phyloP scores from a whole-genome alignment of 1,139 yeast genomes.

The Sugiyamaella xylanicola region DNA sequence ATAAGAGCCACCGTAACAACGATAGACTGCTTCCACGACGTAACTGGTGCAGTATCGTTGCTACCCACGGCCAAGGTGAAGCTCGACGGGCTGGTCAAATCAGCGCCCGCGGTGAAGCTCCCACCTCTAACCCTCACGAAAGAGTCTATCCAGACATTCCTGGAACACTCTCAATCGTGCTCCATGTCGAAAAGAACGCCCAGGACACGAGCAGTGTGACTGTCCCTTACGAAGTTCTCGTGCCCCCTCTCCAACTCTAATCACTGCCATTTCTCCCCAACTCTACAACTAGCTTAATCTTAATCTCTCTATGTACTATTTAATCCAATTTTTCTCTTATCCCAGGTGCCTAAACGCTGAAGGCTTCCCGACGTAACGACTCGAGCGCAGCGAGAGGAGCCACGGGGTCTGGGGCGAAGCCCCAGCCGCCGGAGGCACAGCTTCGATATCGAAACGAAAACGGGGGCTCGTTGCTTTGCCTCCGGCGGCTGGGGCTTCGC shows the following conservation, averaged over 20 bases:
- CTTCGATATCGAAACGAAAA: no score
- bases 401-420: not conserved
- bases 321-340: not conserved
- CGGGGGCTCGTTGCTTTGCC: no score
- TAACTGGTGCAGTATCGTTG: slow-evolving; percentile 58
- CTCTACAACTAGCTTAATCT: not conserved
- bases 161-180: slow-evolving; percentile 64
- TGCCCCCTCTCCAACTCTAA: slow-evolving; percentile 52
- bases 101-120: slow-evolving; percentile 35
- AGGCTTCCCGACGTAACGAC: not conserved
- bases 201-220: slow-evolving; percentile 56
- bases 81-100: slow-evolving; percentile 29
- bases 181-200: slow-evolving; percentile 71
- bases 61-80: slow-evolving; percentile 27
- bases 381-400: not conserved
- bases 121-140: slow-evolving; percentile 49
- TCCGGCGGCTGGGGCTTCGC: not conserved
- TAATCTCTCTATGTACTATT: not conserved
- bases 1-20: slow-evolving; percentile 58
- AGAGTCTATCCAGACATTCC: slow-evolving; percentile 43
- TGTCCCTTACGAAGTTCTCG: slow-evolving; percentile 64
- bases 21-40: slow-evolving; percentile 71
- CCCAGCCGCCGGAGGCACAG: slow-evolving; percentile 1
- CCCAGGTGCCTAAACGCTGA: not conserved
- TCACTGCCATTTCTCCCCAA: no score